Evolutionary conservation across 2,329 filamentous ascomycete species (phyloP), one percentile per base, ranked within the genome.

Genomic region (Xylaria sp.): DNA sequence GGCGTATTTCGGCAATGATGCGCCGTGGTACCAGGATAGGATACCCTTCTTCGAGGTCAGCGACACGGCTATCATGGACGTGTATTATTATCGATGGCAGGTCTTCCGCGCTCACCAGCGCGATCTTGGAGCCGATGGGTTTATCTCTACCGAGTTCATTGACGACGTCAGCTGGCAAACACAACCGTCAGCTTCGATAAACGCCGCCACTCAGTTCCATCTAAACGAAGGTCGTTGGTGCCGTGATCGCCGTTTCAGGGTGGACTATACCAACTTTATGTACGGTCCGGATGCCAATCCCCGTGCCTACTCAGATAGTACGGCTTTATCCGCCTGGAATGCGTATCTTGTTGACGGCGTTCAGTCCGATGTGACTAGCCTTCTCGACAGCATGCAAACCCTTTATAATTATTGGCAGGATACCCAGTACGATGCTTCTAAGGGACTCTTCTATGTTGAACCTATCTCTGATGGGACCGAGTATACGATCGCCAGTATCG

Each of bases 11-110:
- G 63, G 53, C 12, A 68, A 68, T 9, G 66, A 68, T n/a, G 66
- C 66, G 2, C 63, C 63, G 5, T 68, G 66, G 66, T 68, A 68
- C 48, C 36, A 39, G 53, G 63, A 66, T 32, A 53, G 66, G 20
- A 68, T 68, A 12, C 66, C 66, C n/a, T 68, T 68, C 59, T 63
- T 68, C 41, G 66, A 68, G 50, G 23, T 55, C 18, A 68, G 66
- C 36, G 63, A 68, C 20, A 18, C 39, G 18, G 55, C 52, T 18
- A 65, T 68, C 30, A 66, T 59, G 7, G 66, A 68, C 23, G 66
- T 68, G 53, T 68, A 68, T 25, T 68, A 68, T 9, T 68, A 68
- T 45, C 62, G 66, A 45, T 68, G 63, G 66, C 56, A 68, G 20
- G 59, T 68, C 6, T 68, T 68, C 41, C 53, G 66, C 6, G 57